Percentiles rank a stretch among this genome's conserved stretches.
phyloP scores from a whole-genome alignment of 192 early-diverging fungal genomes.

The Backusella morwellensis region DNA sequence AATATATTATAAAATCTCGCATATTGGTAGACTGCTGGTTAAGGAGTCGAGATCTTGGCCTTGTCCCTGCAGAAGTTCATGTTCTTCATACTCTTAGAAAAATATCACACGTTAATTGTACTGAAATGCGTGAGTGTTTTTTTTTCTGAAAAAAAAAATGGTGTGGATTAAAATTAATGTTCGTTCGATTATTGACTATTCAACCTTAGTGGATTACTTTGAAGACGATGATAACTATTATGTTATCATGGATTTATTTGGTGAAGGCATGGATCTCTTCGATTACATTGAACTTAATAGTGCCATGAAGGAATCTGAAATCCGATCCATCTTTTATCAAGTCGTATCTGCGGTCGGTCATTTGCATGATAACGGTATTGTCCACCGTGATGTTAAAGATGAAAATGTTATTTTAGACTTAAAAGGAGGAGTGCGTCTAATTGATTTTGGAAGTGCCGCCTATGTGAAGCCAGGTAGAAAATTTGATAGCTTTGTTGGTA shows the following conservation, averaged over 20 bases:
- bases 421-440: constrained; percentile 59
- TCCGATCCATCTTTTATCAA: constrained; percentile 36
- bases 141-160: not conserved
- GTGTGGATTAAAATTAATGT: not conserved
- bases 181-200: not conserved
- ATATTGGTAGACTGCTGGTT: constrained; percentile 64
- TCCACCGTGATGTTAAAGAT: constrained; percentile 79
- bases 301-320: constrained; percentile 26
- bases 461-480: constrained; percentile 54
- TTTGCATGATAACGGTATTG: constrained; percentile 58
- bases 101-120: constrained; percentile 50
- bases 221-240: constrained; percentile 69
- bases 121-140: constrained; percentile 37
- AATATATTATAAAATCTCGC: constrained; percentile 63
- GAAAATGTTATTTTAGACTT: constrained; percentile 79
- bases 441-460: constrained; percentile 83
- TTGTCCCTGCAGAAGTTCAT: constrained; percentile 72
- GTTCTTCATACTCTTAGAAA: constrained; percentile 58
- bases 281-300: constrained; percentile 45
- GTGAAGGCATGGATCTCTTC: constrained; percentile 43
- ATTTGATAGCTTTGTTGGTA: constrained; percentile 76
- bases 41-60: constrained; percentile 50
- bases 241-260: constrained; percentile 58
- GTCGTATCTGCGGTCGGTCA: constrained; percentile 36
- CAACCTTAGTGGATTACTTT: constrained; percentile 54